Conservation (phyloP, 768 basidiomycete genomes). For the Leccinum incarnatum region DNA sequence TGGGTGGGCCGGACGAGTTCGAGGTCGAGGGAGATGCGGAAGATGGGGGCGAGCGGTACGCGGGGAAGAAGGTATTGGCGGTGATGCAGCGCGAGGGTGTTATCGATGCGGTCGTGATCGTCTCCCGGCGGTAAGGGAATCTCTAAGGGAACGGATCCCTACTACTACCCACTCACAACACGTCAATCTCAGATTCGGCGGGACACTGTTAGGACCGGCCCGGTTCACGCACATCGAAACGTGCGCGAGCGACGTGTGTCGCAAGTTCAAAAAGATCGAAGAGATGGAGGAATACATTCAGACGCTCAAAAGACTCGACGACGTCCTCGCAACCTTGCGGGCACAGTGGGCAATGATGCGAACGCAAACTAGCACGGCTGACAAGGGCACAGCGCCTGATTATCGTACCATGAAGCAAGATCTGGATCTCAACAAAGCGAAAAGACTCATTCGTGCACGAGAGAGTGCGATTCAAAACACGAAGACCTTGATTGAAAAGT, state of each 20-base stretch:
- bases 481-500: conserved; percentile 51
- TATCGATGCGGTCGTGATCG: conserved; percentile 77
- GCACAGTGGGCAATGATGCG: conserved; percentile 31
- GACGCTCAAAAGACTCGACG: conserved; percentile 59
- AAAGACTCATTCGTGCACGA: conserved; percentile 64
- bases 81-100: conserved; percentile 68
- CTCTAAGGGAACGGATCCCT: neutral
- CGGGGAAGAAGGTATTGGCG: conserved; percentile 57
- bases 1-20: conserved; percentile 75
- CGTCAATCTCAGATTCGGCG: conserved; percentile 62
- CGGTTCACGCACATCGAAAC: conserved; percentile 77
- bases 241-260: conserved; percentile 73
- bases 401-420: conserved; percentile 43
- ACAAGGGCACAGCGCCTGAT: conserved; percentile 33
- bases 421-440: conserved; percentile 59
- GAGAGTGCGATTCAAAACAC: conserved; percentile 67
- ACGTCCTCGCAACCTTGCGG: conserved; percentile 55
- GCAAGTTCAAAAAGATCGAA: conserved; percentile 60
- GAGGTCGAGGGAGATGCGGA: conserved; percentile 57
- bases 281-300: conserved; percentile 62
- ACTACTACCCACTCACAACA: neutral
- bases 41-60: conserved; percentile 81
- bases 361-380: neutral
- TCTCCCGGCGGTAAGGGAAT: conserved; percentile 62
- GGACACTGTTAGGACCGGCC: conserved; percentile 72